These are phyloP conservation scores for Jacaranda copaia DNA, from an alignment of 257 asterid genomes.

Conservation along the genomic window DNA sequence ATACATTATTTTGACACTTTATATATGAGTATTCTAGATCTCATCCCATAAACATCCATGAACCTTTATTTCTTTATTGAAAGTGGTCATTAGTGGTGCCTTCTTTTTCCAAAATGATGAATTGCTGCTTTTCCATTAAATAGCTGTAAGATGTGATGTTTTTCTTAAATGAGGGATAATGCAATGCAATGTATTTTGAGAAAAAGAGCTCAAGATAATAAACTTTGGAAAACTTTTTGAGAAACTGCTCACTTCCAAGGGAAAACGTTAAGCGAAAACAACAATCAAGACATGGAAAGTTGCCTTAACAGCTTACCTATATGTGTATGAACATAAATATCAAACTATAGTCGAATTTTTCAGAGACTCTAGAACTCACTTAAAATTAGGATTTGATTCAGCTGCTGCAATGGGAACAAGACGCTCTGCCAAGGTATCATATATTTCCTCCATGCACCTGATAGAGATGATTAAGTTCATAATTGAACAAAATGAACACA, in stretches of 20 bases:
- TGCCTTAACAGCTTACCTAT: slow-evolving; percentile 10
- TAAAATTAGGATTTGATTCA: slow-evolving; percentile 68
- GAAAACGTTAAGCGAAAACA: neutral
- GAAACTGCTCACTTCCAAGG: neutral
- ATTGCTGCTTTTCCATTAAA: neutral
- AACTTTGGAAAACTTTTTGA: neutral
- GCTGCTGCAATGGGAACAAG: slow-evolving; percentile 85
- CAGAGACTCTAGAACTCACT: slow-evolving; percentile 55
- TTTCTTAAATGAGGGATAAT: slow-evolving; percentile 11
- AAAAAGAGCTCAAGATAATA: neutral
- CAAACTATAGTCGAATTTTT: slow-evolving; percentile 20
- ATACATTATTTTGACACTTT: neutral
- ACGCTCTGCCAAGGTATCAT: slow-evolving; percentile 77
- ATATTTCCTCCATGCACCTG: slow-evolving; percentile 88
- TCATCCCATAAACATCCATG: neutral
- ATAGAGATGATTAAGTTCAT: slow-evolving; percentile 26
- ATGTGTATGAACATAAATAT: slow-evolving; percentile 22
- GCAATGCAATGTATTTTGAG: slow-evolving; percentile 8
- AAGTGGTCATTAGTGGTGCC: neutral
- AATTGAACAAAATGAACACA: slow-evolving; percentile 1
- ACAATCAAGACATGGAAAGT: neutral
- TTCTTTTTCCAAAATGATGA: neutral
- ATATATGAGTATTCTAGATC: neutral
- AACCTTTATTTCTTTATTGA: neutral
- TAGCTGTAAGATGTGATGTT: slow-evolving; percentile 10